Conservation (phyloP, 305 asterid species). For the Fraxinus dipetala region DNA sequence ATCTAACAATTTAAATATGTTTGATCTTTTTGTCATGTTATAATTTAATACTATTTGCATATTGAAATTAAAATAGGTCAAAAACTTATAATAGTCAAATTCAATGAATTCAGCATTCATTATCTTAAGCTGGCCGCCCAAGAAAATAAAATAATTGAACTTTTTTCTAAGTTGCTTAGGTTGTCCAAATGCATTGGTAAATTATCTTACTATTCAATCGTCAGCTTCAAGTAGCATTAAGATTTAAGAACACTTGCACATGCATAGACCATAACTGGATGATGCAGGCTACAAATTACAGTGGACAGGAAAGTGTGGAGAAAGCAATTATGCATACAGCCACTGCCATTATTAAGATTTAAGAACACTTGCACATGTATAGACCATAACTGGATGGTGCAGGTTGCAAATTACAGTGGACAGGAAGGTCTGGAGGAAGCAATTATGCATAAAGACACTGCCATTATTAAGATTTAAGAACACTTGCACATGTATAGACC, state of each 20-base stretch:
- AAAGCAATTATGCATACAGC: background rate
- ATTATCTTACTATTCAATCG: background rate
- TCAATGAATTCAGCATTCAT: background rate
- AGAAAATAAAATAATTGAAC: background rate
- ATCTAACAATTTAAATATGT: background rate
- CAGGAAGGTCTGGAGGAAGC: background rate
- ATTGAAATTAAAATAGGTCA: background rate
- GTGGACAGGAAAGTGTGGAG: background rate
- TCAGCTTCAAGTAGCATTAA: background rate
- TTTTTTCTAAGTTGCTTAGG: background rate
- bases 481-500: background rate
- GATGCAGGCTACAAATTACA: background rate
- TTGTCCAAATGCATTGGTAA: background rate
- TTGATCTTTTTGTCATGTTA: background rate
- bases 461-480: background rate
- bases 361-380: background rate
- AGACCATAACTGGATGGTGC: background rate
- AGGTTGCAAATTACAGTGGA: background rate
- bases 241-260: background rate
- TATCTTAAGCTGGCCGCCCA: background rate
- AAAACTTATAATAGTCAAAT: background rate
- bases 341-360: background rate
- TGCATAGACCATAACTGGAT: background rate
- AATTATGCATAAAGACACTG: background rate
- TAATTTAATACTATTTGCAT: background rate